phyloP scores from a whole-genome alignment of 2,329 filamentous ascomycete species.

The Phialemoniopsis sp. region DNA sequence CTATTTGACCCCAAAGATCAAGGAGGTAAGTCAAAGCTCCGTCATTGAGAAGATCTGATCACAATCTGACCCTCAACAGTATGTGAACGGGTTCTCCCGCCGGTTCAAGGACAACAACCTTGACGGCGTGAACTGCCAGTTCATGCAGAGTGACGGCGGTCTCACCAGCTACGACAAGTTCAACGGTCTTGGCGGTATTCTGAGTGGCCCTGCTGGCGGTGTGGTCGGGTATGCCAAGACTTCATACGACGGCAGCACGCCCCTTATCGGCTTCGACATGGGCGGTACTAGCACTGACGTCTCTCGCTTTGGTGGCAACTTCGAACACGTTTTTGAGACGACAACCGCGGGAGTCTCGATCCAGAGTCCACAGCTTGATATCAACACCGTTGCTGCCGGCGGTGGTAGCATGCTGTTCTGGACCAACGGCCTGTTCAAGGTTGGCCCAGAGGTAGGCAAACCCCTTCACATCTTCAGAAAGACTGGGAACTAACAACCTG shows the following conservation, averaged over 20 bases:
- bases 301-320: conserved; percentile 40
- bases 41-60: conserved; percentile 54
- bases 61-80: conserved; percentile 48
- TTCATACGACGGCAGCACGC: conserved; percentile 63
- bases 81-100: conserved; percentile 11
- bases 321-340: conserved; percentile 67
- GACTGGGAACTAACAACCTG: not conserved
- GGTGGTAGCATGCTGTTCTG: conserved; percentile 52
- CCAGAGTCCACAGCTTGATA: conserved; percentile 61
- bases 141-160: conserved; percentile 64
- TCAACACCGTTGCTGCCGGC: conserved; percentile 55
- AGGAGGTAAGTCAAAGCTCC: conserved; percentile 66
- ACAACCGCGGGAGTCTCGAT: conserved; percentile 65
- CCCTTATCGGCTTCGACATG: conserved; percentile 75
- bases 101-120: conserved; percentile 46
- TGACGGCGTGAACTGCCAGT: conserved; percentile 55
- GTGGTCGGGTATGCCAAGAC: conserved; percentile 71
- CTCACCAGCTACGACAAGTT: conserved; percentile 13
- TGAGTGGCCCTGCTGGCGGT: conserved; percentile 67
- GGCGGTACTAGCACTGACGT: conserved; percentile 11
- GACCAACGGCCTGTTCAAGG: conserved; percentile 67
- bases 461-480: not conserved
- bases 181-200: conserved; percentile 46
- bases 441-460: conserved; percentile 65
- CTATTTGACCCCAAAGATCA: conserved; percentile 68